phyloP scores from a whole-genome alignment of 129 eudicot genomes.

The Flaveria sonorensis region DNA sequence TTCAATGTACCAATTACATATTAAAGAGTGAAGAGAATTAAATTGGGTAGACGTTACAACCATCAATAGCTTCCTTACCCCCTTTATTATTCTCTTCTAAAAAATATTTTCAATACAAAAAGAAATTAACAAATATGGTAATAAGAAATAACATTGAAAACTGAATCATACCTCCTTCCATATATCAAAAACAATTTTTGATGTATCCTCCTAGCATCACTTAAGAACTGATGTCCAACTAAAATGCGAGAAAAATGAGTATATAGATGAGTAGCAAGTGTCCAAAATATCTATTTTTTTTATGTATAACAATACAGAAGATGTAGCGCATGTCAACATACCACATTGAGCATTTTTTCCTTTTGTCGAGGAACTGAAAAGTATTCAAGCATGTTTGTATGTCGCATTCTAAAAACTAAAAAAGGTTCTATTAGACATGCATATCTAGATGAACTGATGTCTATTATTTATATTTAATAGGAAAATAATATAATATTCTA shows the following conservation, averaged over 20 bases:
- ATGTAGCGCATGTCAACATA: slow-evolving; percentile 41
- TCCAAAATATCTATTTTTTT: slow-evolving; percentile 9
- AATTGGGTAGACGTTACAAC: no score
- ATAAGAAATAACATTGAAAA: no score
- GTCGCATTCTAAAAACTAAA: slow-evolving; percentile 64
- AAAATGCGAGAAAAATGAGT: no score
- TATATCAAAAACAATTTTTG: no score
- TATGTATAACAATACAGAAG: slow-evolving; percentile 17
- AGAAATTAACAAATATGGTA: no score
- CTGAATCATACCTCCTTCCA: no score
- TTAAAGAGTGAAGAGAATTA: slow-evolving; percentile 63
- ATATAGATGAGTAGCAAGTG: no score
- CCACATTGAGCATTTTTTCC: slow-evolving; percentile 84
- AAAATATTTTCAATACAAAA: no score
- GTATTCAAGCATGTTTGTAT: slow-evolving; percentile 93
- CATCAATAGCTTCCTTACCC: no score
- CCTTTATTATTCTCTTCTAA: no score
- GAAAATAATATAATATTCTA: not conserved
- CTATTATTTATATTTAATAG: not conserved
- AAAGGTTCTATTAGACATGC: slow-evolving; percentile 18
- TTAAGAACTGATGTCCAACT: no score
- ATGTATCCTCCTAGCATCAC: no score
- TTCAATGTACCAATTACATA: slow-evolving; percentile 68
- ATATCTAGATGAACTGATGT: slow-evolving; percentile 5
- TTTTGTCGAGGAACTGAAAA: slow-evolving; percentile 88